Evolutionary conservation across 352 stramenopile genomes (phyloP).

Genomic region (Thalassiosira ordinaria): DNA sequence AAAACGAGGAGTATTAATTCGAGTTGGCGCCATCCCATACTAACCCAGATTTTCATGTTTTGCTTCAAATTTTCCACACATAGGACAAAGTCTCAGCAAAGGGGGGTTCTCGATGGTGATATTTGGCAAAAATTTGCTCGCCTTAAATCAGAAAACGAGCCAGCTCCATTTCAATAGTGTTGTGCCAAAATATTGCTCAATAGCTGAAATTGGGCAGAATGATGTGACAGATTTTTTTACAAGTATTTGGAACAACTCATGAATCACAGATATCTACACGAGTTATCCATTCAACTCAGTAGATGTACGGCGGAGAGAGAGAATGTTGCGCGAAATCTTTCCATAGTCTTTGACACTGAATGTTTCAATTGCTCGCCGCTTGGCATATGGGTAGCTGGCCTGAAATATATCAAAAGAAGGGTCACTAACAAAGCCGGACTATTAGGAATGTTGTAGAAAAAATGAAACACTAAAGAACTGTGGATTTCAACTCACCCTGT

Average conservation of each 20-base stretch:
- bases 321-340: constrained; percentile 39
- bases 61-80: too few species aligned
- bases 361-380: constrained; percentile 59
- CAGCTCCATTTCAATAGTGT: constrained; percentile 21
- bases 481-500: constrained; percentile 32
- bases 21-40: too few species aligned
- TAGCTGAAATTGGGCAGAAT: too few species aligned
- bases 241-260: background rate
- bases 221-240: too few species aligned
- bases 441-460: too few species aligned
- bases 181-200: too few species aligned
- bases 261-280: background rate
- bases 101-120: constrained; percentile 56
- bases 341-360: constrained; percentile 54
- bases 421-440: too few species aligned
- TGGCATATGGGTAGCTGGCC: constrained; percentile 81
- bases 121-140: constrained; percentile 60
- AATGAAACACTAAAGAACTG: too few species aligned
- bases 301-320: constrained; percentile 15
- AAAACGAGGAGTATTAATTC: too few species aligned
- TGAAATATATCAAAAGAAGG: constrained; percentile 87
- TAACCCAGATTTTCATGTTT: too few species aligned
- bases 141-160: constrained; percentile 20
- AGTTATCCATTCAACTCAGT: constrained; percentile 1
- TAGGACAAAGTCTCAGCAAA: constrained; percentile 63